Evolutionary conservation across 1,284 basidiomycete genomes (phyloP).

Genomic region (Mycosarcoma maydis): DNA sequence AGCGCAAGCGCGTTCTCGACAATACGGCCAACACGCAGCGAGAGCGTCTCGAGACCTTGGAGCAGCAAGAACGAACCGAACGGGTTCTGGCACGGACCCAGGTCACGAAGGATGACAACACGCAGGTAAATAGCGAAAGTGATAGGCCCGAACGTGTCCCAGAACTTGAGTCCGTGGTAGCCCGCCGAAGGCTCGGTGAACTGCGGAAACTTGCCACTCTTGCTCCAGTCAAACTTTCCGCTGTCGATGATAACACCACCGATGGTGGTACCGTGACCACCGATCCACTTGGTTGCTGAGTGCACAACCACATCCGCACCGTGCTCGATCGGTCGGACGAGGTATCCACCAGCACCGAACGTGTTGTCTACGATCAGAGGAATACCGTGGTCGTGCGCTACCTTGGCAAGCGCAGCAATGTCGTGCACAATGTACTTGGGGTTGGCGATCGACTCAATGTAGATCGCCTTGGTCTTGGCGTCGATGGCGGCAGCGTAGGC

Average conservation of each 20-base stretch:
- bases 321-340: constrained; percentile 78
- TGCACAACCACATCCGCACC: constrained; percentile 89
- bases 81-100: constrained; percentile 80
- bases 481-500: constrained; percentile 74
- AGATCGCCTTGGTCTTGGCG: constrained; percentile 70
- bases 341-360: constrained; percentile 84
- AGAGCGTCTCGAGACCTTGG: constrained; percentile 86
- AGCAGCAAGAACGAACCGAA: constrained; percentile 85
- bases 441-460: constrained; percentile 85
- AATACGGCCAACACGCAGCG: constrained; percentile 80
- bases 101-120: constrained; percentile 78
- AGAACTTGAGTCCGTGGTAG: constrained; percentile 76
- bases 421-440: constrained; percentile 80
- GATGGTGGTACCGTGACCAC: constrained; percentile 87
- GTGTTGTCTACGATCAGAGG: constrained; percentile 90
- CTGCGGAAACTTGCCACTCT: constrained; percentile 79
- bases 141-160: constrained; percentile 76
- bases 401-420: constrained; percentile 79
- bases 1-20: constrained; percentile 79
- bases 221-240: constrained; percentile 85
- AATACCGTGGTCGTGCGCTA: constrained; percentile 78
- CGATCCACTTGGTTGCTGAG: constrained; percentile 90
- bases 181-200: constrained; percentile 84
- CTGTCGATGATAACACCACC: constrained; percentile 83
- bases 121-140: constrained; percentile 81